phyloP scores from a whole-genome alignment of 331 rosid genomes.

The Telfairia occidentalis region DNA sequence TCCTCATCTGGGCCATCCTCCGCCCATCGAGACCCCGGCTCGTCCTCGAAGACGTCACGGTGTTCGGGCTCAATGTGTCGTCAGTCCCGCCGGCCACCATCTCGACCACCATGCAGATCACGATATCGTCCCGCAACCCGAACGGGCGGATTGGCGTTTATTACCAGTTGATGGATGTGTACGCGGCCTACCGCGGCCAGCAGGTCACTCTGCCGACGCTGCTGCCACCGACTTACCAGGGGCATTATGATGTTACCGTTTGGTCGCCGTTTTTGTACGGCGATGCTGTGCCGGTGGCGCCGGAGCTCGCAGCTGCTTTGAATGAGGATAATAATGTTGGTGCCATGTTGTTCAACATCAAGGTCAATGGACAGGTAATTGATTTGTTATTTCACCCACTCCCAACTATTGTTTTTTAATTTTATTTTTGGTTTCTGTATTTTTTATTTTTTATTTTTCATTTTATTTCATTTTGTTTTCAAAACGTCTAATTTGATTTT shows the following conservation, averaged over 20 bases:
- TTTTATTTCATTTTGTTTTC: no score
- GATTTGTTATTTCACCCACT: not conserved
- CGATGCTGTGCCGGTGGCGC: conserved; percentile 32
- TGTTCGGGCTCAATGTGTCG: not conserved
- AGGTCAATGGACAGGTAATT: conserved; percentile 22
- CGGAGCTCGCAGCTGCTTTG: conserved; percentile 22
- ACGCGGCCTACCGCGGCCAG: conserved; percentile 46
- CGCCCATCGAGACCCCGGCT: conserved; percentile 6
- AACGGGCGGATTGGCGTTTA: conserved; percentile 30
- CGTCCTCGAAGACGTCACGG: not conserved
- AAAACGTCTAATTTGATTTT: no score
- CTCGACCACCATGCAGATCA: conserved; percentile 3
- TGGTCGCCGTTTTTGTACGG: conserved; percentile 60
- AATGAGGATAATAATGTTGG: conserved; percentile 40
- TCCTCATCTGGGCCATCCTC: conserved; percentile 7
- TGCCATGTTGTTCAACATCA: conserved; percentile 33
- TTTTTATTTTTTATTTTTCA: no score
- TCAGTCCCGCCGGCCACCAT: not conserved
- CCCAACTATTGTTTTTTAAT: no score
- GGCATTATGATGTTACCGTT: conserved; percentile 12
- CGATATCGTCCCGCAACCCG: conserved; percentile 3
- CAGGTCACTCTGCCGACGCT: not conserved
- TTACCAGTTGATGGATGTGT: conserved; percentile 32
- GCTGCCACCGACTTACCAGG: conserved; percentile 3
- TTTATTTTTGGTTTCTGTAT: no score